Percentiles rank a stretch among this genome's conserved stretches.
Conservation (phyloP, 225 moss, liverwort and hornwort genomes). For the Takakia lepidozioides region DNA sequence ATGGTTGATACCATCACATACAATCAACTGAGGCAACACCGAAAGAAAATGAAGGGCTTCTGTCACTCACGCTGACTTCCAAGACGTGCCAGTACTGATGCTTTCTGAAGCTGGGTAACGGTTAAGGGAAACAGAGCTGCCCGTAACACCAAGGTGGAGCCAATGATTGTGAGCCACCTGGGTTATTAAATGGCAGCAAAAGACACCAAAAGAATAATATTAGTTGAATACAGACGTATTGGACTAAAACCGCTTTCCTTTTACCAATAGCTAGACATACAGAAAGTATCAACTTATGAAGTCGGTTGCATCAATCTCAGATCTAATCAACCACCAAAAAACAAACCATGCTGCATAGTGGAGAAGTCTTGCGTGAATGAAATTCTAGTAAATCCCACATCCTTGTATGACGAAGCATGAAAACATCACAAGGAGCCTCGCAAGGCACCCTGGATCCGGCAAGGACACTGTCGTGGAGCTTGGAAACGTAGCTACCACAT, state of each 20-base stretch:
- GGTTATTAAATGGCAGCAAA: conserved; percentile 9
- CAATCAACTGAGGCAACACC: too few species aligned
- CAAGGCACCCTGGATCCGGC: not conserved
- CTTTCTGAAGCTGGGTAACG: conserved; percentile 73
- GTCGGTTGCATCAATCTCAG: not conserved
- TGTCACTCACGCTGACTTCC: conserved; percentile 29
- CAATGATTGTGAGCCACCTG: conserved; percentile 98
- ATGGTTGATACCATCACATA: too few species aligned
- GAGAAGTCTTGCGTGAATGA: not conserved
- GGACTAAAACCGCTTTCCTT: too few species aligned
- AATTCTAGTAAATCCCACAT: not conserved
- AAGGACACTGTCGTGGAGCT: too few species aligned
- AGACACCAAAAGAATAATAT: not conserved
- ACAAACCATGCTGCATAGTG: too few species aligned
- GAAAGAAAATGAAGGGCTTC: not conserved
- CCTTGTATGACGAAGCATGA: not conserved
- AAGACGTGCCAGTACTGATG: conserved; percentile 38
- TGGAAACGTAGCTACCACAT: too few species aligned
- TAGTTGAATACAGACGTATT: too few species aligned
- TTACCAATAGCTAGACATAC: not conserved
- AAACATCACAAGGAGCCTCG: not conserved
- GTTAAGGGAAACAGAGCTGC: conserved; percentile 82
- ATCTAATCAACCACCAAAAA: not conserved
- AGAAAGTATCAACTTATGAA: not conserved
- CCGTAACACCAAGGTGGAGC: conserved; percentile 86